Evolutionary conservation across 805 yeast genomes (phyloP), one percentile per base, ranked within the genome.

Genomic region (Suhomyces canberraensis): DNA sequence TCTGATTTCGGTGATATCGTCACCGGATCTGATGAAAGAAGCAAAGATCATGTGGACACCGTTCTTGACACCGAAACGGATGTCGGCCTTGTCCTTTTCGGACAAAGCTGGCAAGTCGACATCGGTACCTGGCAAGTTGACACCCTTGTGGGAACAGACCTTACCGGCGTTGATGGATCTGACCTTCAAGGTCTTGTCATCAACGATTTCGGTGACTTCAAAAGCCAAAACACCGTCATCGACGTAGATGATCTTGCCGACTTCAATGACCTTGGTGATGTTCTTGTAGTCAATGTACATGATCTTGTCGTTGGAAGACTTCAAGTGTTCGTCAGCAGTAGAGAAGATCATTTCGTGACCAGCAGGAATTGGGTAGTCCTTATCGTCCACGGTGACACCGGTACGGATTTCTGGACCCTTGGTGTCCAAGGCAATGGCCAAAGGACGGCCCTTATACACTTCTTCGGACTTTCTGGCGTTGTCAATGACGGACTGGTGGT

Each of bases 321-420:
- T 75, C 51, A 79, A 72, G 75, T 78, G 91, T 51, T 76, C 73
- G 39, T 81, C 91, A 66, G 91, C 95, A 45, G 98, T 93, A 64
- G 97, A 72, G 76, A 93, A 85, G 61, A 73, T 79, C 95, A 93
- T 85, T 67, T 84, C 91, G 68, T 88, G 96, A 70, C 79, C 81
- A 44, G 93, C 76, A 30, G 76, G 68, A 58, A 93, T 84, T 58
- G 96, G 84, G 70, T 69, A 88, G 63, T 93, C 98, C 44, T 69
- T 66, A 42, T 78, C 85, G 57, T 76, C 86, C 47, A 69, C 64
- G 54, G 98, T 93, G 66, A 89, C 81, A 69, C 98, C 98, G 41
- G 98, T 91, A 80, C 98, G 87, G 74, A 93, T 93, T 75, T 93
- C 98, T 47, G 98, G 98, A 54, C 98, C 98, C 79, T 93, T 93